Evolutionary conservation across 2,329 filamentous ascomycete species (phyloP), one percentile per base, ranked within the genome.

Genomic region (Stachybotrys chlorohalonatus): DNA sequence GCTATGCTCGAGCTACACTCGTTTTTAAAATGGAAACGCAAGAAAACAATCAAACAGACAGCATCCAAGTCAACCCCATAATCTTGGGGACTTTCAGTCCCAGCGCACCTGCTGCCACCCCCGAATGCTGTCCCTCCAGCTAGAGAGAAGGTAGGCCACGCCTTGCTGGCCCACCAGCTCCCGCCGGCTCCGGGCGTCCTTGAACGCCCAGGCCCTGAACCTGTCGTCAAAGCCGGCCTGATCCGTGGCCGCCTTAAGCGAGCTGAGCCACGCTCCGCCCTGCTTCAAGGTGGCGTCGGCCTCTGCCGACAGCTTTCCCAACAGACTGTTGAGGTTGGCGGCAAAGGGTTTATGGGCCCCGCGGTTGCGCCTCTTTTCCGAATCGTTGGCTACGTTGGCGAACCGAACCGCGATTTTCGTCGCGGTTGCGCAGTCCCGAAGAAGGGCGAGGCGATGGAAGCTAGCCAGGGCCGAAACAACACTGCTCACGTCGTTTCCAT

Each of bases 351-450:
- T 9, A 5, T 42, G 36, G 36, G 36, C 13, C 9, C 9, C 36
- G 36, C 36, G 36, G 36, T 42, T 13, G 36, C 36, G 36, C 36
- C 36, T 42, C 36, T 42, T 42, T 13, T 42, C 36, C 36, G 36
- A 42, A 3, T 42, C 36, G 36, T 42, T 42, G 36, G 36, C 36
- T 13, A 5, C 36, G 36, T 42, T 42, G 36, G 36, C 36, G 36
- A 42, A 42, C 8, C 36, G 36, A 5, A 42, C 36, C 36, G 63
- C 2, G 64, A 59, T 0, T 66, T 57, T 6, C 66, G 59, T 47
- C 4, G 72, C 73, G 2, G 57, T 57, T 0, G 71, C 68, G 1
- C 68, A 67, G 51, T 76, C 73, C 15, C 70, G 70, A 24, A 74
- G 64, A 46, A 74, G 59, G 7, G 67, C 66, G 1, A 75, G 53